A percentile compares a stretch with the other conserved stretches of the same genome.
These are phyloP conservation scores for Zygoascus flipseniorum DNA, from an alignment of 805 yeast species.

Conservation along the genomic window DNA sequence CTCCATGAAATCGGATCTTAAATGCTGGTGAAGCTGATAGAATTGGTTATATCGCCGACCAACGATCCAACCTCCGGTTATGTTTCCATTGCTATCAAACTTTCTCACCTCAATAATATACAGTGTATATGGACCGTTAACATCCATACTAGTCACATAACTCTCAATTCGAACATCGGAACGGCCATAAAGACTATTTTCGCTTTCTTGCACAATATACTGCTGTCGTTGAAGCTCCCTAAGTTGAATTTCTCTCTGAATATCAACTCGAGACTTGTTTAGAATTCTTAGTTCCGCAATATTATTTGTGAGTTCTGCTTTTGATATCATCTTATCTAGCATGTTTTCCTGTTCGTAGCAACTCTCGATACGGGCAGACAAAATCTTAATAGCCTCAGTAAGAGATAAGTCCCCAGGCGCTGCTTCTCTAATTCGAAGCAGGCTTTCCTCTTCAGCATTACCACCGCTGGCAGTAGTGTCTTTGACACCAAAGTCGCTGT, in stretches of 20 bases:
- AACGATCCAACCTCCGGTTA: slow-evolving; percentile 78
- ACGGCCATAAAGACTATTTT: slow-evolving; percentile 58
- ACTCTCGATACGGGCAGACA: slow-evolving; percentile 49
- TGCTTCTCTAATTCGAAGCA: slow-evolving; percentile 37
- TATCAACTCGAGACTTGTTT: slow-evolving; percentile 54
- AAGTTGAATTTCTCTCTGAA: slow-evolving; percentile 62
- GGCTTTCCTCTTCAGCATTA: slow-evolving; percentile 3
- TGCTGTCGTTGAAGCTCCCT: slow-evolving; percentile 75
- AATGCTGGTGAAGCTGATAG: slow-evolving; percentile 56
- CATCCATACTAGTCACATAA: slow-evolving; percentile 43
- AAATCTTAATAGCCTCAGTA: slow-evolving; percentile 55
- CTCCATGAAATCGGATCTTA: slow-evolving; percentile 44
- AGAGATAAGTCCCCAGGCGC: slow-evolving; percentile 64
- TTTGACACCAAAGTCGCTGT: slow-evolving; percentile 7
- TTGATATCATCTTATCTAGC: slow-evolving; percentile 56
- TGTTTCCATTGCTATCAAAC: slow-evolving; percentile 31
- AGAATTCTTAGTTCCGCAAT: slow-evolving; percentile 58
- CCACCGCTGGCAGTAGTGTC: not conserved
- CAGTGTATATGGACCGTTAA: slow-evolving; percentile 52
- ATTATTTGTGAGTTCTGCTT: slow-evolving; percentile 82
- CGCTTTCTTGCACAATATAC: slow-evolving; percentile 72
- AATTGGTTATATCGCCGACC: slow-evolving; percentile 85
- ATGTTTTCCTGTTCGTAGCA: slow-evolving; percentile 55
- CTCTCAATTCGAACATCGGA: slow-evolving; percentile 32
- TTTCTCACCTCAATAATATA: slow-evolving; percentile 74